Base-by-base conservation (phyloP, 176 grass and related monocot genomes). In the Zea mays region DNA sequence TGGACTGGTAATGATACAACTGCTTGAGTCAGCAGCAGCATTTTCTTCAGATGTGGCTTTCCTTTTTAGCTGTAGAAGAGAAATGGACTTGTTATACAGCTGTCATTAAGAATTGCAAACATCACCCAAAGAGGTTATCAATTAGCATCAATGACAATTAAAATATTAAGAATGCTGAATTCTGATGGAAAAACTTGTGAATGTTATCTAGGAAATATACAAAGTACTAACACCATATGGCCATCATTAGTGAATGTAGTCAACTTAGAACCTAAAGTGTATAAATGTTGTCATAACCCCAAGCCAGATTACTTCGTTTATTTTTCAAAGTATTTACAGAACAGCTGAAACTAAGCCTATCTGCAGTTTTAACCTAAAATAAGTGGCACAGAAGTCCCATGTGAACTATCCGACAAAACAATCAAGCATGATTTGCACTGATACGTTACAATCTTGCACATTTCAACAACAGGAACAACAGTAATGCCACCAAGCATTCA, bases 1-100 rank as follows among this genome's bases (percentile, higher is more conserved):
- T 50, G 92, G 86, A 77, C 82, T 93, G 75, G 90, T 86, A 68
- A 82, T 88, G 54, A 81, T 79, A 80, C 90, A 99, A 41, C 91
- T 90, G 69, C 79, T 93, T 6, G 92, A 89, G 72, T 92, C 92
- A 75, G 78, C 85, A 64, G 73, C 62, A 76, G 87, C 86, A 52
- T 87, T 93, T 66, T 89, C 96, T 79, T 83, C 75, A 39, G 70
- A 84, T 49, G 56, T 44, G 27, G 81, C 48, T 78, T 95, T 99
- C 76, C 85, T 85, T 77, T 96, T 99, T 56, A 89, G 65, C 96
- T 99, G 64, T n/a, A 65, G 7, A 85, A 89, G 48, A 65, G 41
- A 65, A 68, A 64, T 39, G 10, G 41, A 59, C 8, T 77, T 61
- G 66, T 81, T 77, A 85, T 17, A 50, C 76, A 41, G 33, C n/a